Percentiles rank a stretch among this genome's conserved stretches.
Conservation (phyloP, 768 basidiomycete genomes). For the Dendrothele bispora region DNA sequence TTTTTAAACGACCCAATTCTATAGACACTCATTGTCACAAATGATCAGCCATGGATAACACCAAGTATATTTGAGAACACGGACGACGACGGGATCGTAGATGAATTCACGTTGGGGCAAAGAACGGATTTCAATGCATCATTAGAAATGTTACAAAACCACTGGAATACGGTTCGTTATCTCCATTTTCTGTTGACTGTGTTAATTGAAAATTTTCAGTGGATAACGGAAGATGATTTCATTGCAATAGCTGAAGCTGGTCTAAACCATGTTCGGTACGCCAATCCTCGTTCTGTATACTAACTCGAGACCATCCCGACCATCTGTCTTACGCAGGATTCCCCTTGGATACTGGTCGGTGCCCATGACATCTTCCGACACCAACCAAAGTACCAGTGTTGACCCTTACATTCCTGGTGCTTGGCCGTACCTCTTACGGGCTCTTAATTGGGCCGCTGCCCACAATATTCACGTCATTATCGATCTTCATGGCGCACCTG, state of each 20-base stretch:
- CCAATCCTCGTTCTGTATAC: too few relatives aligned
- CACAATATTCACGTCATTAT: slow-evolving; percentile 68
- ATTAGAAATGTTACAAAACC: slow-evolving; percentile 41
- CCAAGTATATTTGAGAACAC: slow-evolving; percentile 71
- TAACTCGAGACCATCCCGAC: too few relatives aligned
- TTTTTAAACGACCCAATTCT: neutral
- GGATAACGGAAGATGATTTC: slow-evolving; percentile 74
- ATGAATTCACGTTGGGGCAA: slow-evolving; percentile 63
- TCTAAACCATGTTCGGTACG: slow-evolving; percentile 69
- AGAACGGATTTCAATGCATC: slow-evolving; percentile 39
- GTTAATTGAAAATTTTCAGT: slow-evolving; percentile 24
- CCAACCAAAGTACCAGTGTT: slow-evolving; percentile 32
- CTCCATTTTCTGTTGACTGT: neutral
- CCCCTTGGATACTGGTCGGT: slow-evolving; percentile 80
- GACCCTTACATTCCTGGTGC: slow-evolving; percentile 62
- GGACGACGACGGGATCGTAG: slow-evolving; percentile 52
- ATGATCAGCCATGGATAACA: slow-evolving; percentile 70
- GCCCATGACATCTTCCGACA: slow-evolving; percentile 57
- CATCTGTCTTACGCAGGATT: slow-evolving; percentile 48
- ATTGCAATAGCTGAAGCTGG: slow-evolving; percentile 62
- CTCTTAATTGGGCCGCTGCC: slow-evolving; percentile 62
- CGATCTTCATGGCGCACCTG: slow-evolving; percentile 76
- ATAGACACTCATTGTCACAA: neutral
- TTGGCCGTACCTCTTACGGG: slow-evolving; percentile 66
- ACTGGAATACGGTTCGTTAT: slow-evolving; percentile 53